Evolutionary conservation across 768 basidiomycete species (phyloP), one percentile per base, ranked within the genome.

Genomic region (Postia placenta): DNA sequence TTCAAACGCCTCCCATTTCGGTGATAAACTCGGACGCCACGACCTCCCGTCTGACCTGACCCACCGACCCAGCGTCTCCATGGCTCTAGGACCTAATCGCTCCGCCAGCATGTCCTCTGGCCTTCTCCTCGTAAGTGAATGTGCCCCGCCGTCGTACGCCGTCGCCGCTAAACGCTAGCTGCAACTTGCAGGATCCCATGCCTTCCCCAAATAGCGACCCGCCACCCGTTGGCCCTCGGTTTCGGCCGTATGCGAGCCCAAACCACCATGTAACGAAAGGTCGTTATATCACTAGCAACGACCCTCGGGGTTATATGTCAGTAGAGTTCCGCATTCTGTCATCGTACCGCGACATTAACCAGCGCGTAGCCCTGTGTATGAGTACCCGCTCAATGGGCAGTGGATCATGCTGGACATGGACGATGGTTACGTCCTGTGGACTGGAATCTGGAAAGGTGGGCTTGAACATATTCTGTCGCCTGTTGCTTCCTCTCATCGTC

Each of bases 331-430:
- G 3, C 22, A 19, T 43, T 14, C 36, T 14, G 11, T 35, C 14
- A 19, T 15, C 33, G 28, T 42, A 28, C 54, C 54, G 56, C 54
- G 45, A 41, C 12, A 22, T 39, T 39, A 15, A 17, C 24, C 4
- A 23, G 24, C 35, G 22, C 42, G 37, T 57, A 74, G 90, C 47
- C 88, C 89, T 11, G 91, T 93, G 11, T 92, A 87, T 60, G 91
- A 93, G 63, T 93, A 92, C 59, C 88, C 87, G 1, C 73, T 93
- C 48, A 89, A 90, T 54, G 86, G 84, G 19, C 89, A 92, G 60
- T 91, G 89, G 87, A 88, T 93, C 60, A 92, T 93, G 91, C 90
- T 92, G 80, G 91, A 93, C 69, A 86, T 89, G 61, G 91, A 93
- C 63, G 90, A 92, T 63, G 91, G 91, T 2, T 92, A 90, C 64